Base-by-base conservation (phyloP, 345 rosid species). In the Excoecaria agallocha region DNA sequence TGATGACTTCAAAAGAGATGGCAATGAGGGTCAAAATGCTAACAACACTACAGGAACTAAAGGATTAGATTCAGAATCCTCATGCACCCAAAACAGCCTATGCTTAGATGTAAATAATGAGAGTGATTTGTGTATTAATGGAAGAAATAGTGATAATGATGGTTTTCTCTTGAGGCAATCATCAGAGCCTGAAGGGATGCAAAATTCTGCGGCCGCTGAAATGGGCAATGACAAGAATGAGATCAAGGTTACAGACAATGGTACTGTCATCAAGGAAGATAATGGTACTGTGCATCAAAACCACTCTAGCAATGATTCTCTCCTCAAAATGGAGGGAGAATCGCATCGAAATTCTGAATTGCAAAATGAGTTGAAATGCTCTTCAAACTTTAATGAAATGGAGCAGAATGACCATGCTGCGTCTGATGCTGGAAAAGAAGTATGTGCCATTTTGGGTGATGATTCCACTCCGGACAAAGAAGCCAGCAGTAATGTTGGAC, bases 11-110 rank as follows among this genome's bases (percentile, higher is more conserved):
- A 83, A 66, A 54, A 82, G 69, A 71, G 88, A 87, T 61, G 75
- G 70, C 71, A 80, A 78, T 87, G 88, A 87, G 67, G 80, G 73
- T 60, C 80, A 81, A 82, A 76, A 59, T 59, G 76, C 76, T 57
- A 81, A 81, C 57, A 83, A 76, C 37, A 82, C 79, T 77, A 62
- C 74, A 62, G 85, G 79, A 77, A 69, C 77, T 38, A 88, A 85
- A 79, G 82, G 81, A 74, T 79, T 90, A 79, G 89, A 89, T 76
- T 85, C 87, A 38, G 92, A 88, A 76, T 90, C 91, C 75, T 90
- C 91, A 77, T 85, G 86, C 81, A 84, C 90, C 20, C 85, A 73
- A 69, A 88, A 86, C 60, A 83, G 81, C 72, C 60, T 82, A 79
- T 77, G 74, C 74, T 69, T 87, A 74, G 91, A 85, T 82, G 85